Base-by-base conservation (phyloP, 176 grass and related monocot species). In the Puccinellia tenuiflora region DNA sequence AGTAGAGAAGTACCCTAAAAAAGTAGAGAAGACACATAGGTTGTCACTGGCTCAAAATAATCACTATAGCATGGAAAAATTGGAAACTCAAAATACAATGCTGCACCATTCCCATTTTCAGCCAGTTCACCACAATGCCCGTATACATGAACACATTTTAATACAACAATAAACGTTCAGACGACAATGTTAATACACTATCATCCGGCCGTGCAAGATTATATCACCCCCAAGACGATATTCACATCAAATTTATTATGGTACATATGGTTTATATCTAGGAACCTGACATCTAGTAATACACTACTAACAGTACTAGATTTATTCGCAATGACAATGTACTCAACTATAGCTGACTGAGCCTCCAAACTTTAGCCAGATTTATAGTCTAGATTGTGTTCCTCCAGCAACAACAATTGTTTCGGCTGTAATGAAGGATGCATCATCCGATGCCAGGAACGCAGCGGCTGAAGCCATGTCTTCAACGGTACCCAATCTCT, bases 401-500 rank as follows among this genome's bases (percentile, higher is more conserved):
- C 94, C 91, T 26, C 94, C 94, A 39, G 94, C 94, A 85, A 98
- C 85, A 61, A 95, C 92, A 18, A 95, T 85, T 9, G 92, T 98
- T 98, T 98, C 96, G 17, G 85, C 96, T 15, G 96, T 95, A 50
- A 98, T 95, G 77, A 83, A 98, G 13, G 96, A 92, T 25, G 92
- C 72, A 26, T 98, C 96, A 8, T 95, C 92, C 9, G 96, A 98
- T 30, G 96, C 96, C 67, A 98, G 76, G 57, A 98, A 98, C 14
- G 90, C 92, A 0, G 82, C 84, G 1, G 90, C 87, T 20, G 92
- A 87, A 56, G 88, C 92, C 92, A 98, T 98, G 87, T 98, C 92
- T 45, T 86, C 80, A n/a, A 94, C 92, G 6, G 85, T 75, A 34
- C 96, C 96, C 50, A 98, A 83, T 82, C 91, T 93, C 73, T 95